Percentiles rank a stretch among this genome's conserved stretches.
These are phyloP conservation scores for Podaxis sp. DNA, from an alignment of 768 basidiomycete species.

Conservation along the genomic window DNA sequence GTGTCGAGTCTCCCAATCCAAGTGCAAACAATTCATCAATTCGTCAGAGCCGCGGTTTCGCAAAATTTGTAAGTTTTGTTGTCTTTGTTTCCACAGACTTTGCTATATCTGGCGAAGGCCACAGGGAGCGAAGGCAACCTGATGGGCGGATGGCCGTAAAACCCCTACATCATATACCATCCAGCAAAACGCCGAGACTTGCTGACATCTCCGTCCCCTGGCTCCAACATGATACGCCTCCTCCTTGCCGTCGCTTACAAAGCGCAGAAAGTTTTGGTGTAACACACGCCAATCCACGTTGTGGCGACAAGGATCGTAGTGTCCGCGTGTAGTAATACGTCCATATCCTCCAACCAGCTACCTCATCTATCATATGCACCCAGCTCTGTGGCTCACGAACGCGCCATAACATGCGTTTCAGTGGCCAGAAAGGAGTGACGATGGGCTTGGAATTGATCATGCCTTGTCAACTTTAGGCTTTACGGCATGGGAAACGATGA, in stretches of 20 bases:
- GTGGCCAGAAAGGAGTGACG: neutral
- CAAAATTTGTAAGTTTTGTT: neutral
- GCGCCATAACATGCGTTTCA: neutral
- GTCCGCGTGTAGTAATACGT: neutral
- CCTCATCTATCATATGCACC: neutral
- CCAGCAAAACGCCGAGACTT: constrained; percentile 1
- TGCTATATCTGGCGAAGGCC: neutral
- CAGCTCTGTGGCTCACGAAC: neutral
- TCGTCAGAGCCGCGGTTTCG: neutral
- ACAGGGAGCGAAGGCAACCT: neutral
- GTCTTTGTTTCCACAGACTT: neutral
- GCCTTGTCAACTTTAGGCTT: neutral
- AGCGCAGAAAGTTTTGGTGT: neutral
- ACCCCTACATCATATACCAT: neutral
- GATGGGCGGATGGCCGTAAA: neutral
- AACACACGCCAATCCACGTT: neutral
- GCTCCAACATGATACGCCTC: neutral
- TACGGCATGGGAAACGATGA: neutral
- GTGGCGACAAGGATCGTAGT: neutral
- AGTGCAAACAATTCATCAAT: neutral
- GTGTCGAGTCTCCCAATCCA: neutral
- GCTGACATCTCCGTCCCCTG: neutral
- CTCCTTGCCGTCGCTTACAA: neutral
- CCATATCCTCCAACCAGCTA: neutral
- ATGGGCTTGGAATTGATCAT: neutral